Conservation (phyloP, 2,329 filamentous ascomycete species). For the Claviceps purpurea region DNA sequence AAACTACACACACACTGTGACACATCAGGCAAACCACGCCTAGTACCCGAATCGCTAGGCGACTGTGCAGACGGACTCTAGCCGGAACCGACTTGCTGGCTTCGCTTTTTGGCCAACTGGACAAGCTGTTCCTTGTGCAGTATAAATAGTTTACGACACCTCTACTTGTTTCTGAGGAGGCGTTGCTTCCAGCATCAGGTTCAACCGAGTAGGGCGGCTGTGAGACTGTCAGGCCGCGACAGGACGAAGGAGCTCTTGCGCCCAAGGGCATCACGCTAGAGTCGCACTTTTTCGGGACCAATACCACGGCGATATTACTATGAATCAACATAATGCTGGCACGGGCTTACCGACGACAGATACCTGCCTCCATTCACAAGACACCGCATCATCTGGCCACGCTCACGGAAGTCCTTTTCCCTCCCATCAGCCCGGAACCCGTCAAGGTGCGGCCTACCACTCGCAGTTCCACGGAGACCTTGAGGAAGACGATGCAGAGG, state of each 20-base stretch:
- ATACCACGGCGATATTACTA: not conserved
- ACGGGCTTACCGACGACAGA: slow-evolving; percentile 3
- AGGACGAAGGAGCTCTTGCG: slow-evolving; percentile 1
- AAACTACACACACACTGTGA: slow-evolving; percentile 3
- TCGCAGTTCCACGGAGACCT: slow-evolving; percentile 6
- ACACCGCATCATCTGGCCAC: not conserved
- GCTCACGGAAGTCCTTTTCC: not conserved
- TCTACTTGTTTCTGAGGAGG: not conserved
- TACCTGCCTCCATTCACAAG: slow-evolving; percentile 5
- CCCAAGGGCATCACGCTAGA: not conserved
- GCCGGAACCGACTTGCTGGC: slow-evolving; percentile 1
- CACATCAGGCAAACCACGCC: slow-evolving; percentile 3
- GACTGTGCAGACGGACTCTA: not conserved
- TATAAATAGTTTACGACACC: not conserved
- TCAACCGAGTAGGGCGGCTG: not conserved
- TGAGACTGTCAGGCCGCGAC: slow-evolving; percentile 2
- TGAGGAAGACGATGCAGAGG: slow-evolving; percentile 14
- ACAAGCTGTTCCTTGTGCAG: not conserved
- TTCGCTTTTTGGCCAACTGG: not conserved
- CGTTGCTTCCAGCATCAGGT: slow-evolving; percentile 2
- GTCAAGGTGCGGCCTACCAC: not conserved
- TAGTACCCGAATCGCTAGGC: not conserved
- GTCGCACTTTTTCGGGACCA: not conserved
- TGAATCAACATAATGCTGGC: slow-evolving; percentile 2
- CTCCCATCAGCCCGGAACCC: not conserved